Base-by-base conservation (phyloP, 2,329 filamentous ascomycete genomes). In the Chlorencoelia australis region DNA sequence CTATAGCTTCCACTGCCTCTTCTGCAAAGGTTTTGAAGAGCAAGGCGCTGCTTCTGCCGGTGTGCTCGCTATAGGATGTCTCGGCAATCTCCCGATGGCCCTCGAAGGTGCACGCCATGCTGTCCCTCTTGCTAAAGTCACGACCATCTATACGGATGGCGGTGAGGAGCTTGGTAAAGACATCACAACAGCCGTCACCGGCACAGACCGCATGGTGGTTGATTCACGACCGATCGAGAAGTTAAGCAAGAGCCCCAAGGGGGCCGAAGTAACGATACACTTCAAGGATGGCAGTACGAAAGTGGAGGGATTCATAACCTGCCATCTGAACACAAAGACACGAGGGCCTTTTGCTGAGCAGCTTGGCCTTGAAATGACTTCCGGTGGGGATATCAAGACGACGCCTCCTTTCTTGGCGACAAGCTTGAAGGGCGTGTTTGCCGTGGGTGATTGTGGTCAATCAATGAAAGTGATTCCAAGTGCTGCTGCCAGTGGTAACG, bases 11-110 rank as follows among this genome's bases (percentile, higher is more conserved):
- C 71, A 75, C 45, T 77, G 72, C 44, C 61, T 77, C 1, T 74
- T 68, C 46, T 77, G 71, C 52, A 63, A 75, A 5, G 73, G 73
- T 5, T 76, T 63, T 50, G 73, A 79, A 43, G 67, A 75, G 32
- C 61, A 65, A 10, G 69, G 67, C 2, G 51, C 55, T 2, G 46
- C 56, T 1, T 64, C 65, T 0, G 61, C 60, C 0, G 69, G 68
- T 1, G 46, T 74, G 5, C 59, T 75, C 3, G 65, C 62, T 2
- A 53, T 57, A 6, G 62, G 57, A 1, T 41, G 54, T 27, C 19
- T 60, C 7, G 52, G 50, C 6, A 49, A 47, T 4, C 25, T 56
- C 0, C 40, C 52, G 6, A 51, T 59, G 28, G 54, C 63, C 8
- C 42, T 58, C 0, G 61, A 65, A 36, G 39, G 68, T 9, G 56